phyloP scores from a whole-genome alignment of 306 rosid species.

The Canavalia ensiformis region DNA sequence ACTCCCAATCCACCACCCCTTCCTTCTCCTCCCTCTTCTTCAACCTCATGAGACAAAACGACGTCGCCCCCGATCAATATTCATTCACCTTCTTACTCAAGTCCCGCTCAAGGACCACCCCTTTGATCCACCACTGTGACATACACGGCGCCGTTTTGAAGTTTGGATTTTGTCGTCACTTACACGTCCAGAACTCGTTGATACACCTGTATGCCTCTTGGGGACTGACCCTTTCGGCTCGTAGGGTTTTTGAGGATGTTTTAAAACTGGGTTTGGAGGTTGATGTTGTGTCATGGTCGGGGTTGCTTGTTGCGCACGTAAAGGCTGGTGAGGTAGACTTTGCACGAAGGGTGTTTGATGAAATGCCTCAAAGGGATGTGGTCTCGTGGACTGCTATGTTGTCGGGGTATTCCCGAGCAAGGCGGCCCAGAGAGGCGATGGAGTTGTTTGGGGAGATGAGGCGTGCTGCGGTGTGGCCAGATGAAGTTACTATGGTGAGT shows the following conservation, averaged over 20 bases:
- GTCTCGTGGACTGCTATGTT: conserved; percentile 70
- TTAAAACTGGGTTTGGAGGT: conserved; percentile 48
- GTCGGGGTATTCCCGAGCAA: conserved; percentile 60
- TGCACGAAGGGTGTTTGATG: conserved; percentile 60
- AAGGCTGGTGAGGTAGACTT: conserved; percentile 59
- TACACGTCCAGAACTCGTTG: conserved; percentile 65
- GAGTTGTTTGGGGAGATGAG: conserved; percentile 67
- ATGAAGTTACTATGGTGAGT: conserved; percentile 71
- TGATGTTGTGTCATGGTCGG: conserved; percentile 76
- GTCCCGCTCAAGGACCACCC: conserved; percentile 48
- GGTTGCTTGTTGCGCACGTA: conserved; percentile 65
- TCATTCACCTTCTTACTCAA: conserved; percentile 68
- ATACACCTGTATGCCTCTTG: conserved; percentile 61
- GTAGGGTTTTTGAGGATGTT: conserved; percentile 62
- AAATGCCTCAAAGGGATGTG: conserved; percentile 75
- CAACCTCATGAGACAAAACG: conserved; percentile 61
- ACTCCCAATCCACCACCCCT: conserved; percentile 54
- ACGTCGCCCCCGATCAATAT: conserved; percentile 58
- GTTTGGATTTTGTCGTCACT: conserved; percentile 59
- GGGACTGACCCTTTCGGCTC: conserved; percentile 52
- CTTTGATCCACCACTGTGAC: conserved; percentile 10
- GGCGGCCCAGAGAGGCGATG: conserved; percentile 59
- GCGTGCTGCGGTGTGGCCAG: conserved; percentile 54
- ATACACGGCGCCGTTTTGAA: conserved; percentile 60
- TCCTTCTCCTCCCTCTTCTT: conserved; percentile 52